phyloP scores from a whole-genome alignment of 257 asterid species.

The Fraxinus anomala region DNA sequence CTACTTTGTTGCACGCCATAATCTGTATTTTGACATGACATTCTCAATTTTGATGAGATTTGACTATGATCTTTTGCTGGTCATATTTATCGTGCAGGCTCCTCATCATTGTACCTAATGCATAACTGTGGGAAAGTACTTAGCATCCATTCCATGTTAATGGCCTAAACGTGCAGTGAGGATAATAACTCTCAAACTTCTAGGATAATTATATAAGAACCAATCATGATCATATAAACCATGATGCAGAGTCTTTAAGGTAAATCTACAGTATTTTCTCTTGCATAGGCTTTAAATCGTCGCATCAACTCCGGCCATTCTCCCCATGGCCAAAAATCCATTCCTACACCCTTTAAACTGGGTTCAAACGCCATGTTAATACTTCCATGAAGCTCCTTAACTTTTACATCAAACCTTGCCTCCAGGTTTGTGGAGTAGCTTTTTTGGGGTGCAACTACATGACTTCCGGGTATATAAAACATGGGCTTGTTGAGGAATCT shows the following conservation, averaged over 20 bases:
- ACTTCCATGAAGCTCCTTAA: slow-evolving; percentile 41
- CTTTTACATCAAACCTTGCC: slow-evolving; percentile 28
- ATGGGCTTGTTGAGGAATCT: slow-evolving; percentile 30
- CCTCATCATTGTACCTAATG: background rate
- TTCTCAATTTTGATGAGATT: background rate
- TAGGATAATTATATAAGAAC: too few relatives aligned
- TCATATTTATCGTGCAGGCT: background rate
- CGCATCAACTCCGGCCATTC: slow-evolving; percentile 45
- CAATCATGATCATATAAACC: too few relatives aligned
- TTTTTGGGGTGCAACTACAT: slow-evolving; percentile 37
- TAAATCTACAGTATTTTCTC: slow-evolving; percentile 12
- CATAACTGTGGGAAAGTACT: background rate
- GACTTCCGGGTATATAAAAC: slow-evolving; percentile 43
- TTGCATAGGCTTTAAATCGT: slow-evolving; percentile 33
- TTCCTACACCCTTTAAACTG: slow-evolving; percentile 43
- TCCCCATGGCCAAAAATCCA: slow-evolving; percentile 46
- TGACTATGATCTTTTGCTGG: background rate
- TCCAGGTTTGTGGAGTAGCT: too few relatives aligned
- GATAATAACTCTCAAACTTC: too few relatives aligned
- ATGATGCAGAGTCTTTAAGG: too few relatives aligned
- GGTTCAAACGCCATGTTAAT: slow-evolving; percentile 38
- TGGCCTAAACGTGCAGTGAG: too few relatives aligned
- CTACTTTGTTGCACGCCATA: background rate
- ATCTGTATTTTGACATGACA: background rate
- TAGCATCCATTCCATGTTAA: too few relatives aligned